Evolutionary conservation across 192 early-diverging fungal species (phyloP), one percentile per base, ranked within the genome.

Genomic region (Mortierella antarctica): DNA sequence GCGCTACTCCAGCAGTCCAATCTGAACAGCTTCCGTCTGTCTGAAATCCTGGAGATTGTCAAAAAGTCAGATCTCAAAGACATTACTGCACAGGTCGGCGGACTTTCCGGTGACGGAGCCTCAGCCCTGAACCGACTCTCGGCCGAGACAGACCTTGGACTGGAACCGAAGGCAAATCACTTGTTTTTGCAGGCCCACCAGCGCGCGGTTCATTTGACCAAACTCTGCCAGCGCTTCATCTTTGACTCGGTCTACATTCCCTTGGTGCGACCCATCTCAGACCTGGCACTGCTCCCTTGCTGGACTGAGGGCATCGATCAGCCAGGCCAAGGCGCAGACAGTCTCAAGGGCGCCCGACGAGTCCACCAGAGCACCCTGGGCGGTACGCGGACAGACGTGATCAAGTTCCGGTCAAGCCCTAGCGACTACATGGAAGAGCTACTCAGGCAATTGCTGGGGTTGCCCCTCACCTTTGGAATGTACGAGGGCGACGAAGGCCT

Each of bases 391-490:
- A 79, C 76, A 1, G 76, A 79, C 45, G 76, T 79, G n/a, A 63
- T 79, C 57, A 86, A 77, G 57, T 93, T 95, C 83, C 87, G 89
- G 74, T 69, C 91, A 9, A 88, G 87, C 21, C 94, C 93, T 15
- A 84, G 67, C 44, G 84, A 87, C 14, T 93, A 92, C 67, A 91
- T 94, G 44, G 92, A 91, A 4, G 83, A 86, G 57, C 66, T 93
- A 45, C 88, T 93, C 13, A 92, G 93, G 60, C 86, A 91, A 61
- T 62, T 95, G 11, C 73, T 93, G 39, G 89, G 86, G 44, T 72
- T 95, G 13, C 93, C 94, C 13, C 89, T 92, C 55, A 87, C 91
- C 14, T 87, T 95, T 67, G 94, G 93, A 42, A 86, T 91, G 21
- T 91, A 93, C 78, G 84, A 84, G 18, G 88, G 88, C 44, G 90